Conservation (phyloP, 2,329 filamentous ascomycete species). For the Bipolaris gigantea region DNA sequence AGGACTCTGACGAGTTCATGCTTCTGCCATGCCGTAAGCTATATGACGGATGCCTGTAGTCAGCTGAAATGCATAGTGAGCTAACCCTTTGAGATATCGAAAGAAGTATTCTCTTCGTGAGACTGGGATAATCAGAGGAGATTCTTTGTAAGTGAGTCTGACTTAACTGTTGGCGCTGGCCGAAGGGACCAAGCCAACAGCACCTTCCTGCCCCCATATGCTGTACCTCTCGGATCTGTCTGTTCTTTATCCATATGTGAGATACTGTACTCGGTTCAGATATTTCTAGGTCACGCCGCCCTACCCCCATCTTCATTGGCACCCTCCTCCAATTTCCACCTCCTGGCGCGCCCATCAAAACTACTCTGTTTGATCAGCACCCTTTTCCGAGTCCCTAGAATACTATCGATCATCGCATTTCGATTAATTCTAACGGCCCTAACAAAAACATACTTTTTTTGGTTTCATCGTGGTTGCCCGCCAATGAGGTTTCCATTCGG, state of each 20-base stretch:
- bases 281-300: slow-evolving; percentile 3
- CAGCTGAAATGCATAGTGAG: slow-evolving; percentile 1
- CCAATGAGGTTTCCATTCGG: slow-evolving; percentile 16
- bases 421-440: slow-evolving; percentile 3
- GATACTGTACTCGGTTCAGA: slow-evolving; percentile 9
- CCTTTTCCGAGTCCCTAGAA: background rate
- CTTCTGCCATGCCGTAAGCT: slow-evolving; percentile 2
- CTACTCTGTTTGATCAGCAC: background rate
- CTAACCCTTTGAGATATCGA: slow-evolving; percentile 1
- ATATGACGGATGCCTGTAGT: background rate
- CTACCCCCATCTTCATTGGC: slow-evolving; percentile 5
- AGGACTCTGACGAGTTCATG: background rate
- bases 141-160: slow-evolving; percentile 9
- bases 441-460: slow-evolving; percentile 5
- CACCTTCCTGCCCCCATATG: slow-evolving; percentile 15
- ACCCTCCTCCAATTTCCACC: slow-evolving; percentile 3
- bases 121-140: slow-evolving; percentile 5
- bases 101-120: slow-evolving; percentile 6
- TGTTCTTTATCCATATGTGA: slow-evolving; percentile 12
- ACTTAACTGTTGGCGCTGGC: background rate
- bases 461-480: slow-evolving; percentile 18
- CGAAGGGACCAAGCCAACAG: slow-evolving; percentile 12
- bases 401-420: background rate
- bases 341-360: background rate
- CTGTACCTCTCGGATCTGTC: slow-evolving; percentile 15